These are phyloP conservation scores for Ganoderma meredithae DNA, from an alignment of 1,284 basidiomycete genomes.

Conservation along the genomic window DNA sequence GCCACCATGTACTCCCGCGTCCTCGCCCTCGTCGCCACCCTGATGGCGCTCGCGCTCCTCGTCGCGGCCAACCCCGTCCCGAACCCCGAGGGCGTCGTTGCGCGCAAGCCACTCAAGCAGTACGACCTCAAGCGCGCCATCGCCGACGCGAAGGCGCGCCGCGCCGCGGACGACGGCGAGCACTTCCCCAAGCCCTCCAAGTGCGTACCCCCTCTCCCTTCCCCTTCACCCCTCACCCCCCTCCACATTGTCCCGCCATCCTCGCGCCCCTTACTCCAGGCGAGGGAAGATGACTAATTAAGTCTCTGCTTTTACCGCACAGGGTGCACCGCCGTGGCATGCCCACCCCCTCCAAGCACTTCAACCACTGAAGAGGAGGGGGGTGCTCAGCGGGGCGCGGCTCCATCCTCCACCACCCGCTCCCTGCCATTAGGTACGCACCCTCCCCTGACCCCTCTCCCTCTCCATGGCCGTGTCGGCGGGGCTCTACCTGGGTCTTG, in stretches of 20 bases:
- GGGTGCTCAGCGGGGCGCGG: neutral
- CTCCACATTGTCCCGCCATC: too few species aligned
- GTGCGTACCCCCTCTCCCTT: constrained; percentile 19
- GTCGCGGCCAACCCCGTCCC: constrained; percentile 28
- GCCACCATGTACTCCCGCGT: constrained; percentile 33
- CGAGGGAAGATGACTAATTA: neutral
- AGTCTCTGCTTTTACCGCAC: neutral
- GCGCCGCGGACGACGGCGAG: constrained; percentile 20
- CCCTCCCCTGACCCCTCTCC: neutral
- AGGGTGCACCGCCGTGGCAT: neutral
- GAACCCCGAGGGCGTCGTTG: constrained; percentile 22
- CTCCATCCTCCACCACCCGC: neutral
- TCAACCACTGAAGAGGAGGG: neutral
- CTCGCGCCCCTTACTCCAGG: neutral
- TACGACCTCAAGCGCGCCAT: constrained; percentile 44
- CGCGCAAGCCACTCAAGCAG: constrained; percentile 43
- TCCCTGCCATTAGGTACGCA: neutral
- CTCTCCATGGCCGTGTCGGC: too few species aligned
- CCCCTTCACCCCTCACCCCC: too few species aligned
- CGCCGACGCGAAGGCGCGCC: constrained; percentile 25
- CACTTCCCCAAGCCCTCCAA: constrained; percentile 33
- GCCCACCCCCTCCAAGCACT: neutral
- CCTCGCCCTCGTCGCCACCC: constrained; percentile 32
- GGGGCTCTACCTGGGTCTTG: neutral
- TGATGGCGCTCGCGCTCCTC: constrained; percentile 31